Percentiles rank a stretch among this genome's conserved stretches.
phyloP scores from a whole-genome alignment of 2,329 filamentous ascomycete genomes.

The Pseudogymnoascus destructans region DNA sequence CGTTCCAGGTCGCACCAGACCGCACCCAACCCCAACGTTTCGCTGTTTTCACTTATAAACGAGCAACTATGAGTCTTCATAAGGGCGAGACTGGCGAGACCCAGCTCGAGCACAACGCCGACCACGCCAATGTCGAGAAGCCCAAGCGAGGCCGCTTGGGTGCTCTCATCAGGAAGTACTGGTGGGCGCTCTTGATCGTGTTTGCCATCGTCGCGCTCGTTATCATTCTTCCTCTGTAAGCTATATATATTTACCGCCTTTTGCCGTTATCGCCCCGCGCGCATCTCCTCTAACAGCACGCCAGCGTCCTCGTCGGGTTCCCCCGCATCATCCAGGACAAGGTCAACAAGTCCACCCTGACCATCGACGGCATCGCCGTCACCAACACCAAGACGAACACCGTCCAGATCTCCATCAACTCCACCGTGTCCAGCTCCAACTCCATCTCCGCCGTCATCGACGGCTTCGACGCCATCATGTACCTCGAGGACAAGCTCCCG shows the following conservation, averaged over 20 bases:
- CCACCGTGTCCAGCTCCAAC: conserved; percentile 34
- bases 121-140: background rate
- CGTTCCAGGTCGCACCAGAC: background rate
- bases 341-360: conserved; percentile 38
- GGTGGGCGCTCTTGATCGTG: background rate
- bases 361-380: conserved; percentile 37
- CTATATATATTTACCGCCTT: background rate
- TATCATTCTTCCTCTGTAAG: background rate
- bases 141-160: background rate
- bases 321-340: conserved; percentile 42
- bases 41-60: background rate
- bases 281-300: background rate
- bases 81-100: background rate
- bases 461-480: conserved; percentile 38
- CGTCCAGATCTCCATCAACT: conserved; percentile 36
- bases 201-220: background rate
- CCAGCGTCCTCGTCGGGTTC: conserved; percentile 43
- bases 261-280: too few relatives aligned
- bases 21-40: background rate
- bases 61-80: background rate
- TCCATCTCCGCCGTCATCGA: conserved; percentile 41
- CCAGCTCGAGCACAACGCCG: background rate
- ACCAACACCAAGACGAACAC: conserved; percentile 36
- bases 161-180: background rate
- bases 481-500: conserved; percentile 25